phyloP scores from a whole-genome alignment of 1,139 yeast species.

The Pichia sp. region DNA sequence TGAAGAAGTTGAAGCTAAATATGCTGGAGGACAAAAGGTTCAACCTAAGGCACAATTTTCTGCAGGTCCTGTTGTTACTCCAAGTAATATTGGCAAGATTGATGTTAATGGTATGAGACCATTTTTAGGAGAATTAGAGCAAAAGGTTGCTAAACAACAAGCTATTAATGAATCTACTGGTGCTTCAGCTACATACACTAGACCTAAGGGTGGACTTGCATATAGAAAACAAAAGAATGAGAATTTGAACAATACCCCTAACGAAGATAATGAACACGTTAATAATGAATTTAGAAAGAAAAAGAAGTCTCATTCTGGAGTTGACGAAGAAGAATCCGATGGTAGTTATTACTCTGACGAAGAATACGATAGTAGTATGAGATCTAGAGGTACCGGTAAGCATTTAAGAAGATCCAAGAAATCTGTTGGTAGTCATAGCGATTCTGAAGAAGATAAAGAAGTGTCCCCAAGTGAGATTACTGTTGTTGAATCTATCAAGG shows the following conservation, averaged over 20 bases:
- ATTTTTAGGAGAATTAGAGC: conserved; percentile 56
- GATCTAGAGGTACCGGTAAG: not conserved
- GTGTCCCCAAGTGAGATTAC: not conserved
- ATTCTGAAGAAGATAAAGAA: not conserved
- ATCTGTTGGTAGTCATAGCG: not conserved
- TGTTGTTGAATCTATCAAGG: not conserved
- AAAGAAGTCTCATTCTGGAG: not conserved
- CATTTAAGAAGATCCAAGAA: not conserved
- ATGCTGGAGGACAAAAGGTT: conserved; percentile 45
- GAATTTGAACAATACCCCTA: not conserved
- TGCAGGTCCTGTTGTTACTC: conserved; percentile 33
- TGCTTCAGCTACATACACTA: not conserved
- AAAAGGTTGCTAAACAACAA: conserved; percentile 45
- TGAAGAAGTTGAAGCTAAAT: conserved; percentile 45
- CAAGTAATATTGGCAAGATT: conserved; percentile 25
- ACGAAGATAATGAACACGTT: not conserved
- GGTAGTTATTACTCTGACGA: not conserved
- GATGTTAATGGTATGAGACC: conserved; percentile 36
- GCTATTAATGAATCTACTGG: conserved; percentile 20
- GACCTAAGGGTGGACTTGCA: conserved; percentile 4
- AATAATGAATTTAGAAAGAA: not conserved
- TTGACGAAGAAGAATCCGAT: conserved; percentile 1
- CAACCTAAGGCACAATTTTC: conserved; percentile 25
- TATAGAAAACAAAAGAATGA: conserved; percentile 4
- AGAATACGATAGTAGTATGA: not conserved